phyloP scores from a whole-genome alignment of 1,284 basidiomycete species.

The Puccinia sorghi region DNA sequence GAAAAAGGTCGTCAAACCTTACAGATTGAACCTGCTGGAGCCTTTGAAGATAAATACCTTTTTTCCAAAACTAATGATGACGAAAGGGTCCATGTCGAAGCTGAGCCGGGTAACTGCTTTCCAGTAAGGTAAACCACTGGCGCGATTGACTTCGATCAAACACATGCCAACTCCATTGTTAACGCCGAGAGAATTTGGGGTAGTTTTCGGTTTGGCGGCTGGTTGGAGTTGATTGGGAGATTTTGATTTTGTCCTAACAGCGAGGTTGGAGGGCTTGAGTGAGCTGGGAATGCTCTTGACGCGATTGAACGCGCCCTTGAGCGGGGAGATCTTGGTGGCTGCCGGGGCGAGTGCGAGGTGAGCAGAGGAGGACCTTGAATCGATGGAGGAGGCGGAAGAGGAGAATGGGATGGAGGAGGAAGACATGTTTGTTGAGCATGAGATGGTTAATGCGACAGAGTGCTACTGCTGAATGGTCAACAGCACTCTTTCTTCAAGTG shows the following conservation, averaged over 20 bases:
- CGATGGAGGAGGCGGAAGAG: background rate
- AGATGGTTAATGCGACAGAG: too few relatives aligned
- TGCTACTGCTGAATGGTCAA: too few relatives aligned
- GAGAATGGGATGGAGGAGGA: background rate
- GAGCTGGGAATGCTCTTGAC: conserved; percentile 27
- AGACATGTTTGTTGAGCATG: background rate
- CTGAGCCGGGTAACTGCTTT: conserved; percentile 80
- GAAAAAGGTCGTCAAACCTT: too few relatives aligned
- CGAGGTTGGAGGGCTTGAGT: conserved; percentile 12
- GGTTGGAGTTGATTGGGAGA: conserved; percentile 4
- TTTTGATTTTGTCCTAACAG: background rate
- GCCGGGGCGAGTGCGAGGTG: background rate
- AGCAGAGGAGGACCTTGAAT: background rate
- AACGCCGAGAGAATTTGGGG: conserved; percentile 29
- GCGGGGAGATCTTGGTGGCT: background rate
- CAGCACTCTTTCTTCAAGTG: too few relatives aligned
- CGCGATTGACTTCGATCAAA: conserved; percentile 73
- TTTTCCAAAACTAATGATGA: conserved; percentile 92
- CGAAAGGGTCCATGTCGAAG: conserved; percentile 97
- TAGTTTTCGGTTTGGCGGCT: too few relatives aligned
- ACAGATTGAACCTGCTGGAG: too few relatives aligned
- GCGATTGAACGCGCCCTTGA: conserved; percentile 16
- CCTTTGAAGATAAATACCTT: conserved; percentile 70
- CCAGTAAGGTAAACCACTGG: conserved; percentile 78
- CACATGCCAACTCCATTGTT: conserved; percentile 74